A percentile compares a stretch with the other conserved stretches of the same genome.
Evolutionary conservation across 2,329 filamentous ascomycete species (phyloP).

Genomic region (Epichloe sp.): DNA sequence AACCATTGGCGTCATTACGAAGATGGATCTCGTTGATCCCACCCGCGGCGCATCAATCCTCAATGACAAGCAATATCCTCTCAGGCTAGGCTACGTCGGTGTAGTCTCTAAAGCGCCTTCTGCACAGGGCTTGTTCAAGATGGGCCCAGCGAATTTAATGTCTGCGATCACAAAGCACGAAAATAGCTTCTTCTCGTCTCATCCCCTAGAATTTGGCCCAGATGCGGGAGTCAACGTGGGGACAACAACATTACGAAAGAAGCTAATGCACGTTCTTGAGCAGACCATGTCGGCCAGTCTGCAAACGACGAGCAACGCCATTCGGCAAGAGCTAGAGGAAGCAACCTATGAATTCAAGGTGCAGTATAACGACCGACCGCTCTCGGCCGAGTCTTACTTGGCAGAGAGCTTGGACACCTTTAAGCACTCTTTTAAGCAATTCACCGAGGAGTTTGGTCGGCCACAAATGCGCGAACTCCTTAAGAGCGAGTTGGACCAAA

Average conservation of each 20-base stretch:
- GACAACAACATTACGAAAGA: slow-evolving; percentile 78
- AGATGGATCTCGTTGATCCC: slow-evolving; percentile 94
- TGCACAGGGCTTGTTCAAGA: slow-evolving; percentile 64
- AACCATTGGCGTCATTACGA: slow-evolving; percentile 97
- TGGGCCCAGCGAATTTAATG: slow-evolving; percentile 67
- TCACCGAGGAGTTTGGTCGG: slow-evolving; percentile 78
- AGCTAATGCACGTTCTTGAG: slow-evolving; percentile 92
- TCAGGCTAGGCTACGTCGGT: slow-evolving; percentile 91
- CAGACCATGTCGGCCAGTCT: slow-evolving; percentile 93
- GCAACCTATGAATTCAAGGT: slow-evolving; percentile 98
- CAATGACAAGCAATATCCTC: slow-evolving; percentile 80
- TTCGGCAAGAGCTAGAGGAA: slow-evolving; percentile 89
- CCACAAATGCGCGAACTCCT: slow-evolving; percentile 79
- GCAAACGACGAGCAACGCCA: slow-evolving; percentile 79
- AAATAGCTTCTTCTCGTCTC: slow-evolving; percentile 69
- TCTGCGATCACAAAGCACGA: slow-evolving; percentile 80
- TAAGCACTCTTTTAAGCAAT: slow-evolving; percentile 95
- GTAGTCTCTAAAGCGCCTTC: slow-evolving; percentile 75
- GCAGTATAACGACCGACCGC: slow-evolving; percentile 91
- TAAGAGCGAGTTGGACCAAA: slow-evolving; percentile 86
- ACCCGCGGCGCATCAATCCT: slow-evolving; percentile 65
- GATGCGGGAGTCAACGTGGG: slow-evolving; percentile 64
- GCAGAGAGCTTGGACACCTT: slow-evolving; percentile 91
- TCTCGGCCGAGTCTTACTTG: slow-evolving; percentile 92
- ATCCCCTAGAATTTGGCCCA: slow-evolving; percentile 67